phyloP scores from a whole-genome alignment of 2,329 filamentous ascomycete genomes.

The Microcera coccophila region DNA sequence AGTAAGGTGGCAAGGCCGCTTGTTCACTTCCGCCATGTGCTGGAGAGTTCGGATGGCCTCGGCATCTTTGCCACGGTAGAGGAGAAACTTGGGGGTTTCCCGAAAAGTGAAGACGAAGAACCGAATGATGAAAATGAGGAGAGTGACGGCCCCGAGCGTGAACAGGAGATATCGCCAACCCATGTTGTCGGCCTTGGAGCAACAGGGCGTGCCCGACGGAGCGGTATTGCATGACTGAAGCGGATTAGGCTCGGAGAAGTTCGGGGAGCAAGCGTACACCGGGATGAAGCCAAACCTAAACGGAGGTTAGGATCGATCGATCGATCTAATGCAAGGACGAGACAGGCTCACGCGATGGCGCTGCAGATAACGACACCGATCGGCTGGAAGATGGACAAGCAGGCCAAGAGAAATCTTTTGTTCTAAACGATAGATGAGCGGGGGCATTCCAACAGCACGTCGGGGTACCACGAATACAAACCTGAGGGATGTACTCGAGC shows the following conservation, averaged over 20 bases:
- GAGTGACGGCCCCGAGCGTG: constrained; percentile 41
- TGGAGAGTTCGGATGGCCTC: constrained; percentile 47
- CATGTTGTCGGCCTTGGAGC: constrained; percentile 42
- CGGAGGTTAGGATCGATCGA: too few relatives aligned
- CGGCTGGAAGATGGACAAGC: constrained; percentile 53
- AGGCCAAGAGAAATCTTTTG: constrained; percentile 50
- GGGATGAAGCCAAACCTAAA: constrained; percentile 53
- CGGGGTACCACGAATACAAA: constrained; percentile 7
- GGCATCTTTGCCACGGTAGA: constrained; percentile 41
- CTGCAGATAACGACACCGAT: constrained; percentile 51
- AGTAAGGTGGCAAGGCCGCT: constrained; percentile 25
- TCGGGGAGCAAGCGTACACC: constrained; percentile 46
- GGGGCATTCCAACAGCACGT: too few relatives aligned
- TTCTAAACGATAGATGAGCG: too few relatives aligned
- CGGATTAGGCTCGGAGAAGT: constrained; percentile 41
- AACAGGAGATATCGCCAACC: constrained; percentile 49
- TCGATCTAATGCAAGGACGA: too few relatives aligned
- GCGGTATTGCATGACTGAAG: constrained; percentile 43
- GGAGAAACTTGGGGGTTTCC: constrained; percentile 45
- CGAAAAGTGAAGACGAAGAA: constrained; percentile 45
- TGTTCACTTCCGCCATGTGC: constrained; percentile 41
- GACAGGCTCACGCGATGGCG: too few relatives aligned
- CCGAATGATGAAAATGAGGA: constrained; percentile 42
- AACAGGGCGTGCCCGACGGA: constrained; percentile 28
- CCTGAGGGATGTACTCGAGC: constrained; percentile 52